phyloP scores from a whole-genome alignment of 352 stramenopile genomes.

The Globisporangium takayamanum region DNA sequence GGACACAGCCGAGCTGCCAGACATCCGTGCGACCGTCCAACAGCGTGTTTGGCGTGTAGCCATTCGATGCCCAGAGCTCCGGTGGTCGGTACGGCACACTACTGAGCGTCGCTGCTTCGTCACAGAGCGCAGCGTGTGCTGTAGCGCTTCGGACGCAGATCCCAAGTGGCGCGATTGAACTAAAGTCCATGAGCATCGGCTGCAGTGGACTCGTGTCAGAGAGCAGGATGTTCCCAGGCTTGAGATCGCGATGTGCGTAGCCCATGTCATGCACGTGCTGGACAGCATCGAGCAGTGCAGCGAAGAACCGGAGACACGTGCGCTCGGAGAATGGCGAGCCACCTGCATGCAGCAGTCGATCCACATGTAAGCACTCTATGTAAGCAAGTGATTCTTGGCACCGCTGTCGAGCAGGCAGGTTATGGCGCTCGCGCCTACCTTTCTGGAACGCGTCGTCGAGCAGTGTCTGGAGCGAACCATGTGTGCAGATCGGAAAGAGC shows the following conservation, averaged over 20 bases:
- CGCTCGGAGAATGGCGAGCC: constrained; percentile 31
- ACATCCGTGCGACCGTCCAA: constrained; percentile 81
- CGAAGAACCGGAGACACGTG: constrained; percentile 48
- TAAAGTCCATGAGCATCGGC: constrained; percentile 76
- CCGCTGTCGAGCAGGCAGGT: not conserved
- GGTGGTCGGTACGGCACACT: constrained; percentile 89
- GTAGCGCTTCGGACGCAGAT: constrained; percentile 20
- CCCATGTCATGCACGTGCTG: constrained; percentile 44
- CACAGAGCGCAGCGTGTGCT: constrained; percentile 60
- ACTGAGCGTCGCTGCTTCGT: constrained; percentile 73
- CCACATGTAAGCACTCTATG: not conserved
- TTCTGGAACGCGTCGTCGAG: constrained; percentile 30
- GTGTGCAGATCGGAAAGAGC: constrained; percentile 43
- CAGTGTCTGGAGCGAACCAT: constrained; percentile 51
- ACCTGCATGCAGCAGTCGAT: not conserved
- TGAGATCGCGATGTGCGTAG: constrained; percentile 73
- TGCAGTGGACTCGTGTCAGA: constrained; percentile 26
- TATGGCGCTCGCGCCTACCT: constrained; percentile 6
- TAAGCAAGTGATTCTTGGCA: too few species aligned
- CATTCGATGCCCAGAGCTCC: constrained; percentile 80
- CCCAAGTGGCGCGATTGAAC: constrained; percentile 43
- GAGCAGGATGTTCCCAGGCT: constrained; percentile 70
- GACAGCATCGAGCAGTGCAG: constrained; percentile 46
- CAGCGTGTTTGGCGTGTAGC: constrained; percentile 12
- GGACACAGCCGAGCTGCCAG: constrained; percentile 86